These are phyloP conservation scores for Phytophthora pluvialis DNA, from an alignment of 352 stramenopile genomes.

Conservation along the genomic window DNA sequence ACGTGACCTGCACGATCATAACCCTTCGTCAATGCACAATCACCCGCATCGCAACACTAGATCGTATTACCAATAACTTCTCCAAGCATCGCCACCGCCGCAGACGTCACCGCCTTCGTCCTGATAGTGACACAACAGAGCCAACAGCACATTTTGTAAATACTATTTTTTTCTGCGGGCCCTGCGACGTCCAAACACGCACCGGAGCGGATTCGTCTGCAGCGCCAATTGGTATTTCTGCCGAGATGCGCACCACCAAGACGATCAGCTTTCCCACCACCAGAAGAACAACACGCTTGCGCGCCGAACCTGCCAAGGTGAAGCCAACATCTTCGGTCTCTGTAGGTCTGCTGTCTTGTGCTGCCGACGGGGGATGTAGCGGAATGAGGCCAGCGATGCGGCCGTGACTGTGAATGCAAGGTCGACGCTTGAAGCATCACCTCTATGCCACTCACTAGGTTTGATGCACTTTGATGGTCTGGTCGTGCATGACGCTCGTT, in stretches of 20 bases:
- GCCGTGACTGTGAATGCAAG: conserved; percentile 18
- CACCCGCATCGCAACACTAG: neutral
- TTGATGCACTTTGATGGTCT: conserved; percentile 12
- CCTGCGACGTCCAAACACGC: neutral
- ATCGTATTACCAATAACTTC: conserved; percentile 62
- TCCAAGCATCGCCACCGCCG: conserved; percentile 61
- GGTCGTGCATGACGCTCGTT: neutral
- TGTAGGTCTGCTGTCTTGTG: conserved; percentile 1
- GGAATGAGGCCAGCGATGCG: conserved; percentile 10
- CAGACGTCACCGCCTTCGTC: conserved; percentile 75
- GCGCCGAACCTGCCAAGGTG: conserved; percentile 43
- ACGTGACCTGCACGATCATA: conserved; percentile 50
- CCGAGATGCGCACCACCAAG: neutral
- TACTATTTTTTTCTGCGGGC: neutral
- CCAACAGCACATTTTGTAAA: neutral
- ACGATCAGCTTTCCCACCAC: neutral
- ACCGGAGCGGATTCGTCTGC: conserved; percentile 61
- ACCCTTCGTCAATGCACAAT: conserved; percentile 1
- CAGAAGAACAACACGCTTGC: neutral
- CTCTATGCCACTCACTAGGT: conserved; percentile 18
- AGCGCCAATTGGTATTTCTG: conserved; percentile 71
- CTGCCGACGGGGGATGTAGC: conserved; percentile 1
- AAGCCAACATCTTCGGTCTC: conserved; percentile 25
- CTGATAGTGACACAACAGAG: conserved; percentile 23
- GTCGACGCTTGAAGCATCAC: conserved; percentile 22